Conservation (phyloP, 179 eudicot species). For the Dionaea muscipula region DNA sequence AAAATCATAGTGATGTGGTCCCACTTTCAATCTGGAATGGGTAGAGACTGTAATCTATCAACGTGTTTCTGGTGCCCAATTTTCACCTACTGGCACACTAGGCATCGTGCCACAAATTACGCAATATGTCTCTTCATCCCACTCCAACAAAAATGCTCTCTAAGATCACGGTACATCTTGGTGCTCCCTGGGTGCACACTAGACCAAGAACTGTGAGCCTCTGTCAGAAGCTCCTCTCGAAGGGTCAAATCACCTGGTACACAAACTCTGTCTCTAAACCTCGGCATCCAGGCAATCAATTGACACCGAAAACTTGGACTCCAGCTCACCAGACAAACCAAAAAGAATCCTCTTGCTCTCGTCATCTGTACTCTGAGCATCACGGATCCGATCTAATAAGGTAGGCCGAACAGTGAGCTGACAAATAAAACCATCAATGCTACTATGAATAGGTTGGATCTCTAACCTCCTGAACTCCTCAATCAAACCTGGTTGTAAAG, state of each 20-base stretch:
- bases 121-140: constrained; percentile 11
- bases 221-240: neutral
- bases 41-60: neutral
- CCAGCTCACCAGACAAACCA: neutral
- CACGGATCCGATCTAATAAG: neutral
- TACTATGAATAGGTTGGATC: too few relatives aligned
- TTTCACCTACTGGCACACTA: constrained; percentile 3
- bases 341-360: too few relatives aligned
- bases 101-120: neutral
- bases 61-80: neutral
- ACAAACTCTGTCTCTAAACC: too few relatives aligned
- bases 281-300: neutral
- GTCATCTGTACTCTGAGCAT: neutral
- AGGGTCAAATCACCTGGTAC: neutral
- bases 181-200: neutral
- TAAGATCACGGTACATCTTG: constrained; percentile 4
- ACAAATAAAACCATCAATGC: too few relatives aligned
- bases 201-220: neutral
- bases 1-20: constrained; percentile 5
- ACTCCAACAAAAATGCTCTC: neutral
- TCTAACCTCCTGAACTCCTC: too few relatives aligned
- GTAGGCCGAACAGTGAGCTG: neutral
- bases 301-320: too few relatives aligned
- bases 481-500: neutral
- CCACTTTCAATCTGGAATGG: too few relatives aligned